Conservation (phyloP, 805 yeast genomes). For the Wickerhamomyces pijperi region DNA sequence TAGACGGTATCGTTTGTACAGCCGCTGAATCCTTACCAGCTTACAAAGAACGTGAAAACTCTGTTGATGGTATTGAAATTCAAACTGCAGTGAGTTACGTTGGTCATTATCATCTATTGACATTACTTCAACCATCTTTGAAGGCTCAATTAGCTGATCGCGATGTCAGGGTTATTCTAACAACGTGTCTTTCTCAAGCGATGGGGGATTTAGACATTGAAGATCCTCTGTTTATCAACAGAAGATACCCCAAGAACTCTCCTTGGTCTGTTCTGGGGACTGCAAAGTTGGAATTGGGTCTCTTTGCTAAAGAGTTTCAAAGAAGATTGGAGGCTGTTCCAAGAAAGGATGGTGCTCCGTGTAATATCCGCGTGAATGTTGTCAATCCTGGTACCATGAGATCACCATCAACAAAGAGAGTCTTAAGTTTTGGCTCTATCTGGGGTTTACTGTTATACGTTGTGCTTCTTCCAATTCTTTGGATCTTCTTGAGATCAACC, state of each 20-base stretch:
- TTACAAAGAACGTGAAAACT: conserved; percentile 49
- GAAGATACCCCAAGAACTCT: conserved; percentile 42
- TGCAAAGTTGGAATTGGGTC: conserved; percentile 63
- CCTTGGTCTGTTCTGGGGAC: conserved; percentile 79
- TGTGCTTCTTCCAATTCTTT: conserved; percentile 69
- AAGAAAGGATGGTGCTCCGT: conserved; percentile 61
- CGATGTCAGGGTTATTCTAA: conserved; percentile 75
- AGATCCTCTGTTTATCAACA: conserved; percentile 53
- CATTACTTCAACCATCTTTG: conserved; percentile 71
- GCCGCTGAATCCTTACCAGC: conserved; percentile 78
- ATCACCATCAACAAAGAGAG: conserved; percentile 74
- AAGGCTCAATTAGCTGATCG: conserved; percentile 90
- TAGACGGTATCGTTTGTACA: conserved; percentile 83
- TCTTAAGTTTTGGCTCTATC: conserved; percentile 65
- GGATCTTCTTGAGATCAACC: conserved; percentile 68
- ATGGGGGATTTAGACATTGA: conserved; percentile 52
- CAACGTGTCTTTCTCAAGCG: conserved; percentile 70
- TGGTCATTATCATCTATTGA: conserved; percentile 71
- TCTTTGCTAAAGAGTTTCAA: conserved; percentile 77
- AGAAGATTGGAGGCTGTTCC: conserved; percentile 44
- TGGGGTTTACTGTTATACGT: conserved; percentile 53
- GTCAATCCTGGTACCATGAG: conserved; percentile 93
- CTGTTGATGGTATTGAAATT: conserved; percentile 75
- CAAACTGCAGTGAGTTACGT: conserved; percentile 79
- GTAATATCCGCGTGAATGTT: conserved; percentile 56